These are phyloP conservation scores for Pterocarpus macrocarpus DNA, from an alignment of 306 rosid genomes.

Conservation along the genomic window DNA sequence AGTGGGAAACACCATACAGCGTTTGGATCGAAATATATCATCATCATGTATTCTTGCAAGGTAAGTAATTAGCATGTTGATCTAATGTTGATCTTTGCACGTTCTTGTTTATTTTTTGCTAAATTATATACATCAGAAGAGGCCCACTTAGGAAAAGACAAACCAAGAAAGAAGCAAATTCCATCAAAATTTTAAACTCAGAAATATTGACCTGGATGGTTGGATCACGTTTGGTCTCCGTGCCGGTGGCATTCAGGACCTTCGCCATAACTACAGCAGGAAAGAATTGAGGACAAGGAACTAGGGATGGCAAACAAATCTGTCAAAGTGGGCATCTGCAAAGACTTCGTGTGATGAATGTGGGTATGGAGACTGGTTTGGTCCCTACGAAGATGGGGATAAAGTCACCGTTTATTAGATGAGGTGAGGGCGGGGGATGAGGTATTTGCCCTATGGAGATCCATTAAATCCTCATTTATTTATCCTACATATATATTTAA, in stretches of 20 bases:
- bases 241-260: not conserved
- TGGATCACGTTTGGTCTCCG: not conserved
- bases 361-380: too few species aligned
- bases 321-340: too few species aligned
- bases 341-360: too few species aligned
- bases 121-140: not conserved
- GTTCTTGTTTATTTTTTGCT: slow-evolving; percentile 51
- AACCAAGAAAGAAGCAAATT: slow-evolving; percentile 30
- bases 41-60: slow-evolving; percentile 54
- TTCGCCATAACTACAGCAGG: too few species aligned
- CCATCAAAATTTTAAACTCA: not conserved
- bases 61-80: slow-evolving; percentile 38
- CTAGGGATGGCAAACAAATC: too few species aligned
- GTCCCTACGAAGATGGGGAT: too few species aligned
- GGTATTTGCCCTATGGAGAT: too few species aligned
- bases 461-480: too few species aligned
- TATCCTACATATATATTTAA: too few species aligned
- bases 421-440: too few species aligned
- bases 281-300: not conserved
- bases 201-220: not conserved
- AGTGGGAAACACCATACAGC: too few species aligned
- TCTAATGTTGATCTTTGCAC: slow-evolving; percentile 37
- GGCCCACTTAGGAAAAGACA: slow-evolving; percentile 24
- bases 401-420: too few species aligned
- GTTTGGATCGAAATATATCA: not conserved